Percentiles rank a stretch among this genome's conserved stretches.
Evolutionary conservation across 495 filamentous ascomycete genomes (phyloP).

Genomic region (Aspergillus homomorphus): DNA sequence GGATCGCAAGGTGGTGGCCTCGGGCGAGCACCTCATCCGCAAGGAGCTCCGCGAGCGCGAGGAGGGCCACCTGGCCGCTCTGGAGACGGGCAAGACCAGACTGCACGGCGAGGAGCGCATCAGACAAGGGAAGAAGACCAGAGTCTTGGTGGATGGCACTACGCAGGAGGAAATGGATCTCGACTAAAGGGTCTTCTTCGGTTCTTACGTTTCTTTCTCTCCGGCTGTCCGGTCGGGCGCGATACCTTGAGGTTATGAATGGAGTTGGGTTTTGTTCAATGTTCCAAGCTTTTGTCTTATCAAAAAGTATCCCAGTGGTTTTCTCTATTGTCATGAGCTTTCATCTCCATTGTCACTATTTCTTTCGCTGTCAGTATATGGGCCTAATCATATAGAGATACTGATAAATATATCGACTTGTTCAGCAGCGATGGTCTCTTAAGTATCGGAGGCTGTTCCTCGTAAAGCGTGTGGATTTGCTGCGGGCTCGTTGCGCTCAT

Average conservation of each 20-base stretch:
- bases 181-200: constrained; percentile 49
- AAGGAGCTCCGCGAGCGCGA: constrained; percentile 47
- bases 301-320: constrained; percentile 17
- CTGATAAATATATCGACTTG: neutral
- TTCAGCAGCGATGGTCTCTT: neutral
- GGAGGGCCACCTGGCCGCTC: constrained; percentile 40
- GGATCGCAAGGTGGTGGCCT: constrained; percentile 82
- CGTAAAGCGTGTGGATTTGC: neutral
- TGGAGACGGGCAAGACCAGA: constrained; percentile 25
- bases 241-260: constrained; percentile 20
- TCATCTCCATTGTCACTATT: neutral
- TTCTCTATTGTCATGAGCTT: constrained; percentile 9
- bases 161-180: constrained; percentile 69
- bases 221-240: constrained; percentile 10
- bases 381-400: constrained; percentile 6
- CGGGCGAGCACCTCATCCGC: constrained; percentile 79
- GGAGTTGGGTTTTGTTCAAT: constrained; percentile 25
- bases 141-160: constrained; percentile 62
- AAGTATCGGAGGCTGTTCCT: neutral
- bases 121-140: constrained; percentile 58
- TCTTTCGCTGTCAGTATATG: constrained; percentile 1
- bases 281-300: constrained; percentile 13
- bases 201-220: constrained; percentile 14
- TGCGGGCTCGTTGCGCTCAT: neutral
- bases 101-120: constrained; percentile 53